Evolutionary conservation across 208 protist species (phyloP), one percentile per base, ranked within the genome.

Genomic region (Trichomonas tenax): DNA sequence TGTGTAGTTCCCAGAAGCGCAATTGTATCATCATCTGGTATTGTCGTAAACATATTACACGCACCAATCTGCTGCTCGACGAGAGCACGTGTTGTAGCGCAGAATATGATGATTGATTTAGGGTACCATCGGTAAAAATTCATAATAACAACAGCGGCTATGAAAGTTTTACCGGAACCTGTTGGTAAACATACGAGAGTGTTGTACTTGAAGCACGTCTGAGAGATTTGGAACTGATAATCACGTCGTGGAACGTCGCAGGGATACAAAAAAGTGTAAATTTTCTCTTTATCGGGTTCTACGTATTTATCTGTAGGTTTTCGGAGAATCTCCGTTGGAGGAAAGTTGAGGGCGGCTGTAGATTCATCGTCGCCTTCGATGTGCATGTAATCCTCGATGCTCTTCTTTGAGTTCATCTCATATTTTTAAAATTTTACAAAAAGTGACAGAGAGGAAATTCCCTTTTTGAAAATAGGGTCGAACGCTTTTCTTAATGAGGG

Each of bases 111-210:
- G 23, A 72, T 51, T 36, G 97, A 96, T 26, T 63, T 93, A n/a
- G 97, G 97, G 96, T 96, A 98, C 97, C 97, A 97, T 41, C 97
- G 96, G 31, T 46, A 72, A 34, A 97, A 96, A 86, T 97, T 97
- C 48, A 90, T 93, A 81, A 97, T 97, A 23, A 96, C 97, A n/a
- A 97, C 97, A 23, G 97, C 96, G 17, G 97, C 97, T 95, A 98
- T 98, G 23, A 98, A 84, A 81, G 97, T 98, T 96, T 98, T 98
- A 41, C 97, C 97, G n/a, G 88, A 41, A 15, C 97, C 97, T 48
- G 97, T 97, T n/a, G 97, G 97, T 44, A 97, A 88, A 45, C 44
- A 95, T 38, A 97, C 97, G 0, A 97, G 41, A 17, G 96, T 96
- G 44, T 97, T 97, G 15, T 97, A 0, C 34, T 86, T 31, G 38